A percentile compares a stretch with the other conserved stretches of the same genome.
These are phyloP conservation scores for maize (Zea mays) DNA, from an alignment of 176 grass and related monocot genomes.

Conservation along the genomic window DNA sequence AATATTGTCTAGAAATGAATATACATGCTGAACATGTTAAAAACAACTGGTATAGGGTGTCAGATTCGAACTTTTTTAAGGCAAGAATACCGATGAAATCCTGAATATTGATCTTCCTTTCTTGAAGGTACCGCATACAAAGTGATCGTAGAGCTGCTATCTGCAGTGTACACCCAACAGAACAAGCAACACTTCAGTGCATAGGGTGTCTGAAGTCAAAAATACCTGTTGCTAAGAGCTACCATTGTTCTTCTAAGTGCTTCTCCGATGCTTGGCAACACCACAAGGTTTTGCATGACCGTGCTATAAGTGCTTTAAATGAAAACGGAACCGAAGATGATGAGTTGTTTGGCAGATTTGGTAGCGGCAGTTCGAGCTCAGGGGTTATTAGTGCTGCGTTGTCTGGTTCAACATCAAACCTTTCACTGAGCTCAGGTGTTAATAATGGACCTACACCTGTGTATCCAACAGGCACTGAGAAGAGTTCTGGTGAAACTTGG, in stretches of 20 bases:
- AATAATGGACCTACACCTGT: slow-evolving; percentile 52
- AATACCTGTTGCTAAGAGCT: slow-evolving; percentile 80
- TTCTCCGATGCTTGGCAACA: slow-evolving; percentile 85
- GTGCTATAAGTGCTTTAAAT: slow-evolving; percentile 58
- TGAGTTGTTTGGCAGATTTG: slow-evolving; percentile 64
- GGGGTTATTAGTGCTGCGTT: slow-evolving; percentile 36
- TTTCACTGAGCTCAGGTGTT: slow-evolving; percentile 41
- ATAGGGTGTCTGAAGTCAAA: slow-evolving; percentile 86
- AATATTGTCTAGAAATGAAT: neutral
- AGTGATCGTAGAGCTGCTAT: slow-evolving; percentile 61
- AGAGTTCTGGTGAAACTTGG: slow-evolving; percentile 71
- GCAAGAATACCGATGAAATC: slow-evolving; percentile 1
- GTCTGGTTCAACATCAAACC: slow-evolving; percentile 50
- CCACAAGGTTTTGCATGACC: slow-evolving; percentile 75
- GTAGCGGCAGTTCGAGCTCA: slow-evolving; percentile 41
- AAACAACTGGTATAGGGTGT: neutral
- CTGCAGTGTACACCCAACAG: slow-evolving; percentile 82
- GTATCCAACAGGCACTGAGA: slow-evolving; percentile 50
- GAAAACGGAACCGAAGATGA: slow-evolving; percentile 84
- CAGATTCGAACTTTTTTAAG: slow-evolving; percentile 4
- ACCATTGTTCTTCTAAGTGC: slow-evolving; percentile 79
- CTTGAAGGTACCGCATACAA: slow-evolving; percentile 79
- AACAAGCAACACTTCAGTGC: slow-evolving; percentile 82
- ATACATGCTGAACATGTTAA: neutral
- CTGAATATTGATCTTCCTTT: slow-evolving; percentile 18